Conservation (phyloP, 768 basidiomycete genomes). For the Cystofilobasidium macerans region DNA sequence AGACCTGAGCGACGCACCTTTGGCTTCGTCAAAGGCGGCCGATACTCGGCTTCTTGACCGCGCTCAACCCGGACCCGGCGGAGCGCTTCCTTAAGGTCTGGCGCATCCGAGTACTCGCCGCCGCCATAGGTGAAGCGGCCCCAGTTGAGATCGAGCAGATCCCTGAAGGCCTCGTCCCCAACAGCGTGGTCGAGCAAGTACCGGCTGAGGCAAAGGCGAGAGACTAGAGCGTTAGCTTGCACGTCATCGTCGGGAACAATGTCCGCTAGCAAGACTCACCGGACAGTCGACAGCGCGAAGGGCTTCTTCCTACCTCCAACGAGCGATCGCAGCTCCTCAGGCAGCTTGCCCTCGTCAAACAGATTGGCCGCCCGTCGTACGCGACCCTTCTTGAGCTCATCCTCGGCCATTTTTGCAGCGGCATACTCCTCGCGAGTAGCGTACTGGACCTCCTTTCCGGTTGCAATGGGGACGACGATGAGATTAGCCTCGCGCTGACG, state of each 20-base stretch:
- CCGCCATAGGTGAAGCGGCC: neutral
- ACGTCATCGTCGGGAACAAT: too few relatives aligned
- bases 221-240: neutral
- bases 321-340: neutral
- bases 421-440: neutral
- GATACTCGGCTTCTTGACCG: neutral
- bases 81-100: neutral
- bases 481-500: neutral
- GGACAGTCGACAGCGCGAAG: neutral
- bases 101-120: neutral
- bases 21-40: neutral
- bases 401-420: neutral
- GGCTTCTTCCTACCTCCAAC: neutral
- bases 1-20: neutral
- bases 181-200: neutral
- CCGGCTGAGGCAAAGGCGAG: neutral
- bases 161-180: neutral
- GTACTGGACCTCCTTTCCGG: conserved; percentile 3
- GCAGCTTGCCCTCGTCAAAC: conserved; percentile 1
- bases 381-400: neutral
- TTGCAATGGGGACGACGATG: neutral
- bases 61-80: neutral
- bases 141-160: conserved; percentile 1
- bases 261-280: neutral
- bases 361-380: neutral